These are phyloP conservation scores for Yamadazyma jaroonii DNA, from an alignment of 1,139 yeast species.

Conservation along the genomic window DNA sequence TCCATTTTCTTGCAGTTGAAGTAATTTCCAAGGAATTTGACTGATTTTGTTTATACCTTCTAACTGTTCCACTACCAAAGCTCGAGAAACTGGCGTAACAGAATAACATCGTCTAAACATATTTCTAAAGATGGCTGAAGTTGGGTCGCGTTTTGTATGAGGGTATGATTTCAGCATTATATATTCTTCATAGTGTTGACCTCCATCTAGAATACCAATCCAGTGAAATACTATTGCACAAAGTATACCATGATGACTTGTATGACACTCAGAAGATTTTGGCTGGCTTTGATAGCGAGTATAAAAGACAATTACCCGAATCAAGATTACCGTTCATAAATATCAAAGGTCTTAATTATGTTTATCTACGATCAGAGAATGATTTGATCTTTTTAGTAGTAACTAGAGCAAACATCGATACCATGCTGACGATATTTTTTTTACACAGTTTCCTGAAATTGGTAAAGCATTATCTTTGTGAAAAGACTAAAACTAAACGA, in stretches of 20 bases:
- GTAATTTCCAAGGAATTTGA: slow-evolving; percentile 14
- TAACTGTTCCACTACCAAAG: background rate
- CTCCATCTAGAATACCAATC: slow-evolving; percentile 22
- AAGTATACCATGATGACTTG: slow-evolving; percentile 34
- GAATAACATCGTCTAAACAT: background rate
- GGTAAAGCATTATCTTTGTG: slow-evolving; percentile 29
- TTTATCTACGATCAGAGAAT: slow-evolving; percentile 28
- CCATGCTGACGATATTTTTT: slow-evolving; percentile 41
- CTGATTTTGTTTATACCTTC: background rate
- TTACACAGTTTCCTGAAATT: slow-evolving; percentile 32
- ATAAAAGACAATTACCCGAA: slow-evolving; percentile 19
- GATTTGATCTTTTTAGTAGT: slow-evolving; percentile 33
- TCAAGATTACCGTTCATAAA: slow-evolving; percentile 31
- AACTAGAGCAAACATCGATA: slow-evolving; percentile 31
- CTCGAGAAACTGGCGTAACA: background rate
- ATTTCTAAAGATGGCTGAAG: background rate
- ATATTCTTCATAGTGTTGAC: slow-evolving; percentile 6
- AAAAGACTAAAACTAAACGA: slow-evolving; percentile 2
- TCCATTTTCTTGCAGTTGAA: background rate
- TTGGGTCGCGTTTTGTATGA: slow-evolving; percentile 1
- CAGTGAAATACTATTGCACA: slow-evolving; percentile 34
- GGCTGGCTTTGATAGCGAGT: slow-evolving; percentile 24
- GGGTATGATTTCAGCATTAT: slow-evolving; percentile 9
- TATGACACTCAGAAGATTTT: slow-evolving; percentile 26
- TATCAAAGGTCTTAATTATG: slow-evolving; percentile 28